phyloP scores from a whole-genome alignment of 306 rosid genomes.

The Glycine tomentella region DNA sequence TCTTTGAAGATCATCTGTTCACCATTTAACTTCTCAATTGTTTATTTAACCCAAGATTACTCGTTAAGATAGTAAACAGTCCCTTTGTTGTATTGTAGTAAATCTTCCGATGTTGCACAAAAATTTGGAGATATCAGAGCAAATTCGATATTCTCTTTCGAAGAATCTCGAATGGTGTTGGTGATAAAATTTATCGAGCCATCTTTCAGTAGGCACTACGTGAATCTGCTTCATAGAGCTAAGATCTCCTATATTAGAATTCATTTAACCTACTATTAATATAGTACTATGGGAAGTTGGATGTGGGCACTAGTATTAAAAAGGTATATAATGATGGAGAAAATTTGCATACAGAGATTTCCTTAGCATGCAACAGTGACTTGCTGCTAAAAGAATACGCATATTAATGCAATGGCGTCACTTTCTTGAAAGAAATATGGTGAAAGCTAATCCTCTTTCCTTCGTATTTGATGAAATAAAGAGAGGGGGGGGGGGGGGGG shows the following conservation, averaged over 20 bases:
- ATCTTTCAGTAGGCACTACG: not conserved
- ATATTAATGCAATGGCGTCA: not conserved
- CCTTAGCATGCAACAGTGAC: constrained; percentile 5
- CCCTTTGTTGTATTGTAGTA: not conserved
- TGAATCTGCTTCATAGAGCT: constrained; percentile 33
- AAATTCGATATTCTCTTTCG: not conserved
- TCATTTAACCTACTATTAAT: constrained; percentile 13
- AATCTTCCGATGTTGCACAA: constrained; percentile 15
- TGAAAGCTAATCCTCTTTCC: constrained; percentile 5
- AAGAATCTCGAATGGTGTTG: constrained; percentile 13
- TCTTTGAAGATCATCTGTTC: constrained; percentile 38
- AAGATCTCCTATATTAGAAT: constrained; percentile 18
- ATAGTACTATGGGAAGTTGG: constrained; percentile 17
- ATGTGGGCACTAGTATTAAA: constrained; percentile 10
- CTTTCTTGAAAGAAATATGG: constrained; percentile 9
- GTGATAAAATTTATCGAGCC: constrained; percentile 6
- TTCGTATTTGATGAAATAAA: constrained; percentile 9
- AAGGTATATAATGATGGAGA: constrained; percentile 2
- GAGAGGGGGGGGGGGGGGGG: not conserved
- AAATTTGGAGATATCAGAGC: constrained; percentile 38
- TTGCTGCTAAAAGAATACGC: not conserved
- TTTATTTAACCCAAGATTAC: not conserved
- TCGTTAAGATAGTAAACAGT: constrained; percentile 3
- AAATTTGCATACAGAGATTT: constrained; percentile 9
- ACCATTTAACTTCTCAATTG: constrained; percentile 14